phyloP scores from a whole-genome alignment of 1,284 basidiomycete species.

The Testicularia cyperi region DNA sequence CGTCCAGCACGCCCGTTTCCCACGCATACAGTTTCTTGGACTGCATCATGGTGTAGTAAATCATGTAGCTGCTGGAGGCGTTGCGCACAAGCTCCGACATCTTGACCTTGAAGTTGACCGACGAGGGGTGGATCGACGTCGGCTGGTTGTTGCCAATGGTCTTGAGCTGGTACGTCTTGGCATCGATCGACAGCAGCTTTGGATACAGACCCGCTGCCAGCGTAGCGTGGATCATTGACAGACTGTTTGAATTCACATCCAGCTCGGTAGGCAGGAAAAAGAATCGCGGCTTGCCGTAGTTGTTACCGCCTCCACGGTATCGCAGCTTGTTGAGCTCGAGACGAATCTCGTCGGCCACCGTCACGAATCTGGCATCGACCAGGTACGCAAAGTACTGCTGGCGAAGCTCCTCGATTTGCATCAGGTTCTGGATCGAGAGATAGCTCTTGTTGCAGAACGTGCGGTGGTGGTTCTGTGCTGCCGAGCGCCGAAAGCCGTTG shows the following conservation, averaged over 20 bases:
- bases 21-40: constrained; percentile 89
- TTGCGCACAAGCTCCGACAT: constrained; percentile 24
- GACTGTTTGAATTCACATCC: constrained; percentile 70
- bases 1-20: constrained; percentile 89
- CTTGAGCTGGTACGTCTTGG: constrained; percentile 67
- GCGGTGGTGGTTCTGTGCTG: constrained; percentile 65
- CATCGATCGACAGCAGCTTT: constrained; percentile 78
- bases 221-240: constrained; percentile 75
- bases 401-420: constrained; percentile 94
- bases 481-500: constrained; percentile 80
- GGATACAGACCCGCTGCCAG: constrained; percentile 87
- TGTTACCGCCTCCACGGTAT: constrained; percentile 51
- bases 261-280: constrained; percentile 70
- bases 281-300: constrained; percentile 70
- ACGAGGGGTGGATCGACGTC: constrained; percentile 83
- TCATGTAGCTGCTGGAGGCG: constrained; percentile 35
- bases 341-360: constrained; percentile 69
- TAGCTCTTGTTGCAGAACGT: constrained; percentile 79
- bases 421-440: constrained; percentile 84
- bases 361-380: constrained; percentile 83
- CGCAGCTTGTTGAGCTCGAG: constrained; percentile 71
- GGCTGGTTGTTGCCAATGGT: constrained; percentile 85
- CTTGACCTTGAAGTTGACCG: constrained; percentile 48
- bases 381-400: constrained; percentile 82
- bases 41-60: constrained; percentile 67